Conservation (phyloP, 495 filamentous ascomycete species). For the Hyaloscypha finlandica region DNA sequence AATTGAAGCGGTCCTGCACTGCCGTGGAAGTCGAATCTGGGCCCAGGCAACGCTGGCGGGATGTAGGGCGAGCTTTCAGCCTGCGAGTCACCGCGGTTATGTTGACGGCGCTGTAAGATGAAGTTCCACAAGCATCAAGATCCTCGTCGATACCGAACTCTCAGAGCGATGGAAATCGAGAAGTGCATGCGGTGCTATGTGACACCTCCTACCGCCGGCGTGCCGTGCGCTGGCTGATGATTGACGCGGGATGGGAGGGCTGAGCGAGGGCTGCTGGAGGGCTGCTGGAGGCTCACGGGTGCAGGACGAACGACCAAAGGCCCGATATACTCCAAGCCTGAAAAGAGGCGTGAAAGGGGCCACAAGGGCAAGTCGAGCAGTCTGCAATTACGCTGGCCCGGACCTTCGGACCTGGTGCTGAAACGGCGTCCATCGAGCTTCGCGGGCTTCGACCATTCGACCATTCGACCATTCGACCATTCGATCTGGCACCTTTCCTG, state of each 20-base stretch:
- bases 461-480: background rate
- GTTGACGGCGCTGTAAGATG: conserved; percentile 15
- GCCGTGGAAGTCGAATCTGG: background rate
- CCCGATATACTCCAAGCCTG: background rate
- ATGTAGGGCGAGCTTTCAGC: background rate
- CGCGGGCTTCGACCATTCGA: background rate
- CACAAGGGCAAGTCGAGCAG: background rate
- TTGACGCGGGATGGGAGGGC: background rate
- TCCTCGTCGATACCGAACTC: conserved; percentile 9
- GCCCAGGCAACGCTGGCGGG: background rate
- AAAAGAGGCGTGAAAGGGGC: background rate
- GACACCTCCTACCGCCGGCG: background rate
- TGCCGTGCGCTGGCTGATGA: background rate
- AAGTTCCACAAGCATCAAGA: conserved; percentile 21
- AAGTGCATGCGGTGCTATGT: background rate
- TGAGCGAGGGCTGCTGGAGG: background rate
- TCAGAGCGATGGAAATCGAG: background rate
- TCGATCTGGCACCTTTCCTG: conserved; percentile 19
- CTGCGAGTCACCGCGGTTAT: conserved; percentile 11
- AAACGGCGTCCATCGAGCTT: background rate
- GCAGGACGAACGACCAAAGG: background rate
- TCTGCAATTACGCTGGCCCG: background rate
- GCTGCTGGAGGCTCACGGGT: background rate
- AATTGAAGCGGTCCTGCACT: background rate
- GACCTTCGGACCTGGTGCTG: background rate